These are phyloP conservation scores for Mycena maculata DNA, from an alignment of 768 basidiomycete species.

Conservation along the genomic window DNA sequence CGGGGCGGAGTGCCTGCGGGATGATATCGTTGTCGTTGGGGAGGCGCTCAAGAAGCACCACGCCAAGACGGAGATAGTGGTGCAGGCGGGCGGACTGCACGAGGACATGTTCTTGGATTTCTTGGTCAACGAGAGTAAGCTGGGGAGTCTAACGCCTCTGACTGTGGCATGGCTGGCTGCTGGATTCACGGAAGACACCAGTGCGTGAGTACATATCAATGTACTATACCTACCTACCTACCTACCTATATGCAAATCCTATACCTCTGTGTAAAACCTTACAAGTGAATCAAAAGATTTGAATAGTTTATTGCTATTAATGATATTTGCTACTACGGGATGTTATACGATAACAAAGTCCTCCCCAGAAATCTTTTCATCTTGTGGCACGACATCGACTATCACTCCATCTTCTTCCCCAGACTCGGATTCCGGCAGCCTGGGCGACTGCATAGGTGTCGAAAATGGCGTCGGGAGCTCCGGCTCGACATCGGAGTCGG, in stretches of 20 bases:
- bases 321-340: background rate
- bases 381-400: background rate
- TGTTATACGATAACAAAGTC: constrained; percentile 26
- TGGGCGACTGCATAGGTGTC: constrained; percentile 9
- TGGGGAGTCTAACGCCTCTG: constrained; percentile 34
- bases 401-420: constrained; percentile 15
- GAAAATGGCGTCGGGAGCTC: constrained; percentile 17
- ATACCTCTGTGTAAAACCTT: too few species aligned
- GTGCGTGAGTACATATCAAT: background rate
- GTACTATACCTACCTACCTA: too few species aligned
- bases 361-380: constrained; percentile 18
- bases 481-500: constrained; percentile 27
- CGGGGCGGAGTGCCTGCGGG: constrained; percentile 47
- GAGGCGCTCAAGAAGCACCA: constrained; percentile 39
- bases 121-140: constrained; percentile 31
- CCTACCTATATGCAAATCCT: too few species aligned
- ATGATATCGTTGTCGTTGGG: constrained; percentile 44
- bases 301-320: constrained; percentile 13
- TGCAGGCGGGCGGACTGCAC: constrained; percentile 51
- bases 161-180: constrained; percentile 40
- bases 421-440: background rate
- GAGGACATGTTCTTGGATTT: constrained; percentile 51
- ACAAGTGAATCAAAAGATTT: background rate
- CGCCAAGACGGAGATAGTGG: constrained; percentile 33
- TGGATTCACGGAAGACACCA: constrained; percentile 11